Evolutionary conservation across 352 stramenopile species (phyloP), one percentile per base, ranked within the genome.

Genomic region (Phytophthora podocarpi): DNA sequence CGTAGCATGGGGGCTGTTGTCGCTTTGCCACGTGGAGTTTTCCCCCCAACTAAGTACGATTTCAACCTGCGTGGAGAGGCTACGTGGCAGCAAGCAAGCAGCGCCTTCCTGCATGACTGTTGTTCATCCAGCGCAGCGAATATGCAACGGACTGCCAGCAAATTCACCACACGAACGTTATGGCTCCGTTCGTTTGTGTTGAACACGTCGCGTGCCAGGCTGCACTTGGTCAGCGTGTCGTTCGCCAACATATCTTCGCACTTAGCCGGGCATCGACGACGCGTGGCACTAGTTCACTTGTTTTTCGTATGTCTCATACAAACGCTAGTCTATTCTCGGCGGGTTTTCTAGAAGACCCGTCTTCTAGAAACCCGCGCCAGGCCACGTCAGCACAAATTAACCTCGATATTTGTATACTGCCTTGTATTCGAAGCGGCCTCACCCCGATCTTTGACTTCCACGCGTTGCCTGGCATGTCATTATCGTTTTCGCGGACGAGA

Each of bases 401-500:
- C 45, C 43, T 76, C 57, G 45, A 1, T 0, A 12, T 47, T 51
- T 67, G 45, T 77, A 77, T 77, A 24, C 40, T 20, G 20, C n/a
- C 59, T 43, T 73, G 31, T 70, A 73, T 78, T 73, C 5, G 18
- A 36, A 41, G 37, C 11, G 31, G n/a, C n/a, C n/a, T n/a, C n/a
- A n/a, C n/a, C n/a, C 35, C 39, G 54, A 62, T 64, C 53, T 70
- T 67, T 61, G 45, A 42, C 32, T 67, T 63, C 48, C 58, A 64
- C 45, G 62, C 56, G 41, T 61, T 64, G 42, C 45, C 47, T 5
- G 6, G 31, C 15, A 15, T 21, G 50, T 82, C 79, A 89, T 89
- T 87, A 70, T 84, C 72, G 61, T 70, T 82, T 89, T 87, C 62
- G 64, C 56, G 15, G 34, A 28, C 18, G 56, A 70, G 34, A 72